These are phyloP conservation scores for Dactylellina drechsleri DNA, from an alignment of 2,329 filamentous ascomycete genomes.

Conservation along the genomic window DNA sequence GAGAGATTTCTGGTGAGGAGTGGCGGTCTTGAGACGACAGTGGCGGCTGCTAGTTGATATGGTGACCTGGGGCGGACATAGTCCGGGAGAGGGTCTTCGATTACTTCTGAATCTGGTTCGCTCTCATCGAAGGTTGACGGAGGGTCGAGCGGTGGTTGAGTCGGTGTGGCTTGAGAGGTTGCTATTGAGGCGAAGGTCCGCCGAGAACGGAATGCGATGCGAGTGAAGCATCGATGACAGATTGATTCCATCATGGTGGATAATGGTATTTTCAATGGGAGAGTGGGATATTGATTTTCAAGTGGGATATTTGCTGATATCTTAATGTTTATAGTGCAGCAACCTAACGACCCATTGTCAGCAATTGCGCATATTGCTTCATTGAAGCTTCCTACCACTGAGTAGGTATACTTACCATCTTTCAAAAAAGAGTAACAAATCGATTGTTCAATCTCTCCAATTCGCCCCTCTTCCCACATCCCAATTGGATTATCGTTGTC, in stretches of 20 bases:
- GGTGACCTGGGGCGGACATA: conserved; percentile 58
- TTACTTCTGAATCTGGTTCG: not conserved
- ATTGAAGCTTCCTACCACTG: not conserved
- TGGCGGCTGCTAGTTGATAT: conserved; percentile 70
- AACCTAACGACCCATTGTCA: not conserved
- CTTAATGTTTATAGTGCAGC: not conserved
- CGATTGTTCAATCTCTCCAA: conserved; percentile 8
- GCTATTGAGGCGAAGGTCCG: conserved; percentile 50
- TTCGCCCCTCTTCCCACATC: conserved; percentile 19
- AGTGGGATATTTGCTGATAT: conserved; percentile 1
- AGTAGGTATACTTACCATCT: not conserved
- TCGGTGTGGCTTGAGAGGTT: conserved; percentile 12
- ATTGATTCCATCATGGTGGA: conserved; percentile 40
- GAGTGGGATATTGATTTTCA: too few species aligned
- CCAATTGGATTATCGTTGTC: conserved; percentile 19
- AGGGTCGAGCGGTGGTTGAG: conserved; percentile 9
- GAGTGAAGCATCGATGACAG: conserved; percentile 51
- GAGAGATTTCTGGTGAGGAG: conserved; percentile 84
- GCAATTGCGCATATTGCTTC: not conserved
- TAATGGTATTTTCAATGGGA: not conserved
- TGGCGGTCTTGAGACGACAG: conserved; percentile 88
- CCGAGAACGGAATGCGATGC: conserved; percentile 40
- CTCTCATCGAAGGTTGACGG: conserved; percentile 1
- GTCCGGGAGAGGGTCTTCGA: conserved; percentile 24
- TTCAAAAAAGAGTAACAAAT: not conserved